phyloP scores from a whole-genome alignment of 2,329 filamentous ascomycete species.

The Akanthomyces uredinophilus region DNA sequence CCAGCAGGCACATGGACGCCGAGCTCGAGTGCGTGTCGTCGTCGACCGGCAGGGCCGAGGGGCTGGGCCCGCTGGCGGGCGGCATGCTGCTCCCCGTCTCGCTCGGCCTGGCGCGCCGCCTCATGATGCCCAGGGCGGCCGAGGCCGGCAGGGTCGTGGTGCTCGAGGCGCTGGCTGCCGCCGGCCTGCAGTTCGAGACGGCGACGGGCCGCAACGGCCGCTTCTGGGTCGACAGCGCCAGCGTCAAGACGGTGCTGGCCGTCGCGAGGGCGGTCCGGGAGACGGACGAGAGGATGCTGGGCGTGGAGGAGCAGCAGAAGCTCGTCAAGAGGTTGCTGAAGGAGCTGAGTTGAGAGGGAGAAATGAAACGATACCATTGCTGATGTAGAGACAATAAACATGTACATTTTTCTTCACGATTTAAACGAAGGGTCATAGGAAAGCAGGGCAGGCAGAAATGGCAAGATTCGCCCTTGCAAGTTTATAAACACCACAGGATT shows the following conservation, averaged over 20 bases:
- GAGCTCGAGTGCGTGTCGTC: conserved; percentile 88
- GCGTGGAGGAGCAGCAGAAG: conserved; percentile 63
- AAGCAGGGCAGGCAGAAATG: neutral
- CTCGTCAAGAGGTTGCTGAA: conserved; percentile 62
- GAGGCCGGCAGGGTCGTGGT: conserved; percentile 64
- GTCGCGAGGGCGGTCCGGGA: conserved; percentile 75
- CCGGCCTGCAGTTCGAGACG: conserved; percentile 84
- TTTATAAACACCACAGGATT: too few relatives aligned
- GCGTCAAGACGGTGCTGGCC: conserved; percentile 63
- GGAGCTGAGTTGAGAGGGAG: conserved; percentile 41
- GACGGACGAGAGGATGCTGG: conserved; percentile 65
- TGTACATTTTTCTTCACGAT: neutral
- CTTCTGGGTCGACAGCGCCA: conserved; percentile 78
- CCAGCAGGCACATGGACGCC: conserved; percentile 77
- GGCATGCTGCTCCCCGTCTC: conserved; percentile 85
- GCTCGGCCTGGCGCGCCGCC: conserved; percentile 71
- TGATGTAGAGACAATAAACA: neutral
- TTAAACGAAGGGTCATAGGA: neutral
- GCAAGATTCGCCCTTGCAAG: too few relatives aligned
- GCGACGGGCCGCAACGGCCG: conserved; percentile 89
- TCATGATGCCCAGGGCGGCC: conserved; percentile 61
- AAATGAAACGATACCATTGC: neutral
- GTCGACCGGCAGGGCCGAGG: conserved; percentile 81
- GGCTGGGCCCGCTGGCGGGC: conserved; percentile 73
- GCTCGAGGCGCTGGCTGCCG: conserved; percentile 69